phyloP scores from a whole-genome alignment of 2,329 filamentous ascomycete genomes.

The Pseudogymnoascus sp. region DNA sequence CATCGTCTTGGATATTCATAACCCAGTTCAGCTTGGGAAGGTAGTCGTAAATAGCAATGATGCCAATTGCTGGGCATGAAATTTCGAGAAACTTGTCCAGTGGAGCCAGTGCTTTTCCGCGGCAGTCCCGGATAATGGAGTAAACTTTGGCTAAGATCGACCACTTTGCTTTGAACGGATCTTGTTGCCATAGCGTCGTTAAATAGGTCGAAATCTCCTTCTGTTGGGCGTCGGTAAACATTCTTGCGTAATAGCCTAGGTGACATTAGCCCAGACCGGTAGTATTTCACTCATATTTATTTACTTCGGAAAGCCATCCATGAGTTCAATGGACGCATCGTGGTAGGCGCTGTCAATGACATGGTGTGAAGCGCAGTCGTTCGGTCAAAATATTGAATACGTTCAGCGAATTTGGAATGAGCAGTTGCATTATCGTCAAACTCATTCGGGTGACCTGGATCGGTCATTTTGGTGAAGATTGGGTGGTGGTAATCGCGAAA shows the following conservation, averaged over 20 bases:
- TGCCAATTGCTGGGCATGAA: slow-evolving; percentile 17
- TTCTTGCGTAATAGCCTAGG: slow-evolving; percentile 14
- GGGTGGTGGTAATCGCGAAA: not conserved
- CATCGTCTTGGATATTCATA: slow-evolving; percentile 12
- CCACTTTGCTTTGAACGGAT: slow-evolving; percentile 22
- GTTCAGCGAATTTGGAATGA: not conserved
- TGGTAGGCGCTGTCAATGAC: not conserved
- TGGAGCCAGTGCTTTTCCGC: slow-evolving; percentile 17
- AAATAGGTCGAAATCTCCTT: slow-evolving; percentile 19
- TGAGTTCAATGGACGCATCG: slow-evolving; percentile 15
- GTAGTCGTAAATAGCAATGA: slow-evolving; percentile 18
- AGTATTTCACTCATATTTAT: not conserved
- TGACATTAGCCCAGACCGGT: not conserved
- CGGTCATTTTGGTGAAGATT: not conserved
- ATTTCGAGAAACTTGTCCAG: slow-evolving; percentile 16
- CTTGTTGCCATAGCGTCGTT: slow-evolving; percentile 17
- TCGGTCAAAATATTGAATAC: not conserved
- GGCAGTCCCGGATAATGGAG: slow-evolving; percentile 18
- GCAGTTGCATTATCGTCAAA: not conserved
- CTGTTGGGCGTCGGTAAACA: slow-evolving; percentile 16
- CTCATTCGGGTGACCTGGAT: not conserved
- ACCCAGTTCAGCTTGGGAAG: slow-evolving; percentile 19
- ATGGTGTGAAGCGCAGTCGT: not conserved
- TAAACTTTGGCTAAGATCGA: slow-evolving; percentile 19
- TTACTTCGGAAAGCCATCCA: slow-evolving; percentile 18